These are phyloP conservation scores for Fusarium avenaceum DNA, from an alignment of 2,329 filamentous ascomycete genomes.

Conservation along the genomic window DNA sequence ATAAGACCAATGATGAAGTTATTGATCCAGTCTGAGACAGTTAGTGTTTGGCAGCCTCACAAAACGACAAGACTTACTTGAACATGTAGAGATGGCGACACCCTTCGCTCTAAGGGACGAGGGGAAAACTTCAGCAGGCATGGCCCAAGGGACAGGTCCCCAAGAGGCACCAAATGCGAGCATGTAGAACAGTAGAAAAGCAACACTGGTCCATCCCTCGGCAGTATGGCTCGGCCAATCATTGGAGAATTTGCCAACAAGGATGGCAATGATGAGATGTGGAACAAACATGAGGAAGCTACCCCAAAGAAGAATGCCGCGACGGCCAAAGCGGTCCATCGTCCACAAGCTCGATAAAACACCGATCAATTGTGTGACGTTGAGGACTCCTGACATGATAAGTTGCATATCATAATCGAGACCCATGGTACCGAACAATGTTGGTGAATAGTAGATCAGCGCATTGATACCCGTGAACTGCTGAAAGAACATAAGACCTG, in stretches of 20 bases:
- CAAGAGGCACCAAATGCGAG: constrained; percentile 70
- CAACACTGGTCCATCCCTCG: constrained; percentile 50
- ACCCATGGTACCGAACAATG: constrained; percentile 69
- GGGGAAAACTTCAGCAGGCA: constrained; percentile 72
- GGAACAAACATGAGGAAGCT: constrained; percentile 48
- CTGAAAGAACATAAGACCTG: constrained; percentile 70
- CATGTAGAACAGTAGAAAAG: constrained; percentile 66
- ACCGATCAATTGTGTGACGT: constrained; percentile 51
- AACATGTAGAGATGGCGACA: constrained; percentile 69
- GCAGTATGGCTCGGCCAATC: constrained; percentile 46
- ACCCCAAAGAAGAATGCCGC: constrained; percentile 47
- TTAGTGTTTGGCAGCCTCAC: background rate
- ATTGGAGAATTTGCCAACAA: constrained; percentile 46
- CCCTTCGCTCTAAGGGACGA: constrained; percentile 73
- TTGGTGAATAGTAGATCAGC: constrained; percentile 70
- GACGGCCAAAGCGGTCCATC: constrained; percentile 50
- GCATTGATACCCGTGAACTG: constrained; percentile 57
- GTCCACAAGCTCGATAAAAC: constrained; percentile 62
- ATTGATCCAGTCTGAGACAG: constrained; percentile 64
- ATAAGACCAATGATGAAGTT: constrained; percentile 68
- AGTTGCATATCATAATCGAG: constrained; percentile 55
- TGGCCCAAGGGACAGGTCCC: constrained; percentile 65
- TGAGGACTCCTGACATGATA: constrained; percentile 52
- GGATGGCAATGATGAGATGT: constrained; percentile 46
- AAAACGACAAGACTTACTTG: constrained; percentile 51